Conservation (phyloP, 495 filamentous ascomycete species). For the Venustampulla echinocandica region DNA sequence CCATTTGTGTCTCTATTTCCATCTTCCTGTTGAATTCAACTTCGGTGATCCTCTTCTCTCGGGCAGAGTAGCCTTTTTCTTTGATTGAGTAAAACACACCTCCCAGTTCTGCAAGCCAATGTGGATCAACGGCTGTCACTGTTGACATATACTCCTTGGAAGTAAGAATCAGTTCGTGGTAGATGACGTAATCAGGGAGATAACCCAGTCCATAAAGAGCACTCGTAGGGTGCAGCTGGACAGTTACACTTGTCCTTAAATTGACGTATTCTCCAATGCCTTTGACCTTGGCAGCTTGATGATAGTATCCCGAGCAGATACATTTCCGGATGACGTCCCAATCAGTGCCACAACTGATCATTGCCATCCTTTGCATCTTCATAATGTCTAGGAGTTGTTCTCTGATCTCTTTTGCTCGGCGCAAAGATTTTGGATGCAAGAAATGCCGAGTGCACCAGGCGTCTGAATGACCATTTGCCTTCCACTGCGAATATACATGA, state of each 20-base stretch:
- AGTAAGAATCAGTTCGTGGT: conserved; percentile 96
- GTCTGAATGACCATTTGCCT: conserved; percentile 80
- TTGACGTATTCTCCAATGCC: conserved; percentile 97
- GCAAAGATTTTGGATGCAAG: conserved; percentile 81
- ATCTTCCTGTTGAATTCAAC: conserved; percentile 90
- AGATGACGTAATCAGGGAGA: conserved; percentile 93
- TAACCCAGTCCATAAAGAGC: conserved; percentile 89
- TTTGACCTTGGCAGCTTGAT: conserved; percentile 95
- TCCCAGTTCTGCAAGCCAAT: conserved; percentile 95
- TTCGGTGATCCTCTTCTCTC: conserved; percentile 84
- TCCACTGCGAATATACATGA: conserved; percentile 95
- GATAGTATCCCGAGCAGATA: conserved; percentile 96
- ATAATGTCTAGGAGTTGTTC: conserved; percentile 93
- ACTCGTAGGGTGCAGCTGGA: conserved; percentile 88
- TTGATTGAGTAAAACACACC: conserved; percentile 99
- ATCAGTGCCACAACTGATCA: conserved; percentile 87
- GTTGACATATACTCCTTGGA: conserved; percentile 98
- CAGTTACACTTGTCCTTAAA: conserved; percentile 83
- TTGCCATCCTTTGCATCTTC: conserved; percentile 82
- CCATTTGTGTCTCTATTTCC: conserved; percentile 94
- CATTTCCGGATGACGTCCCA: conserved; percentile 95
- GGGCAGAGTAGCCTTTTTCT: conserved; percentile 91
- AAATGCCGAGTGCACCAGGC: conserved; percentile 91
- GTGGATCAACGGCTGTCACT: conserved; percentile 92
- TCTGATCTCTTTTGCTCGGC: conserved; percentile 85